Evolutionary conservation across 495 filamentous ascomycete genomes (phyloP).

Genomic region (Jackrogersella multiformis): DNA sequence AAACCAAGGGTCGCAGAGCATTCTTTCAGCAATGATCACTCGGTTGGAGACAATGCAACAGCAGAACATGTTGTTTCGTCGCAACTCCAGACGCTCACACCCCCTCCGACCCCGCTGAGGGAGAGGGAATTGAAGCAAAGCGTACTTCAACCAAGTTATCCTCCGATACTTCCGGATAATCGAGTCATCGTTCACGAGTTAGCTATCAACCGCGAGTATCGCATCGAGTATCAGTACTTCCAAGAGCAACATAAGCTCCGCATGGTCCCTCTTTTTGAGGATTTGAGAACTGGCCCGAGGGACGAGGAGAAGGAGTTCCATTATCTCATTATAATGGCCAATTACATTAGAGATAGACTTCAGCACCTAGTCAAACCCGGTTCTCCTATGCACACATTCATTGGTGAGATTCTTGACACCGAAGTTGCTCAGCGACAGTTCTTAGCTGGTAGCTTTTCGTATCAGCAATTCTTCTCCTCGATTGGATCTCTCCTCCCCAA

Average conservation of each 20-base stretch:
- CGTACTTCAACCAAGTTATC: conserved; percentile 49
- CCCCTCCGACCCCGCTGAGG: conserved; percentile 51
- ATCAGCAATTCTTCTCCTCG: conserved; percentile 90
- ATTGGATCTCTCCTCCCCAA: conserved; percentile 90
- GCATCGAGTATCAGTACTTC: conserved; percentile 61
- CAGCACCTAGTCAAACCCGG: conserved; percentile 80
- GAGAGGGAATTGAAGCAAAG: conserved; percentile 53
- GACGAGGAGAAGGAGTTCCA: conserved; percentile 70
- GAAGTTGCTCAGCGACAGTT: conserved; percentile 80
- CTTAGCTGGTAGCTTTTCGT: conserved; percentile 84
- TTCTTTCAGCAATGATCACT: conserved; percentile 44
- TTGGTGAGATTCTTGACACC: conserved; percentile 86
- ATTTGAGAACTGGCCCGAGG: conserved; percentile 79
- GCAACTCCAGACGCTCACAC: conserved; percentile 54
- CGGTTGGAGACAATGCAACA: conserved; percentile 51
- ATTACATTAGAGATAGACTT: conserved; percentile 83
- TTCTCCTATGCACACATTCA: conserved; percentile 81
- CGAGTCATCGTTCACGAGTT: conserved; percentile 88
- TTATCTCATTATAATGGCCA: conserved; percentile 79
- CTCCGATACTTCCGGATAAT: conserved; percentile 78
- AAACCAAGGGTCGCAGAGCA: conserved; percentile 69
- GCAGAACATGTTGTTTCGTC: conserved; percentile 45
- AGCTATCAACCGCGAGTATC: conserved; percentile 86
- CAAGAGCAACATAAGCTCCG: conserved; percentile 58
- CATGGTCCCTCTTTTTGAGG: conserved; percentile 74